Evolutionary conservation across 1,139 yeast genomes (phyloP), one percentile per base, ranked within the genome.

Genomic region (Nakaseomyces delphensis): DNA sequence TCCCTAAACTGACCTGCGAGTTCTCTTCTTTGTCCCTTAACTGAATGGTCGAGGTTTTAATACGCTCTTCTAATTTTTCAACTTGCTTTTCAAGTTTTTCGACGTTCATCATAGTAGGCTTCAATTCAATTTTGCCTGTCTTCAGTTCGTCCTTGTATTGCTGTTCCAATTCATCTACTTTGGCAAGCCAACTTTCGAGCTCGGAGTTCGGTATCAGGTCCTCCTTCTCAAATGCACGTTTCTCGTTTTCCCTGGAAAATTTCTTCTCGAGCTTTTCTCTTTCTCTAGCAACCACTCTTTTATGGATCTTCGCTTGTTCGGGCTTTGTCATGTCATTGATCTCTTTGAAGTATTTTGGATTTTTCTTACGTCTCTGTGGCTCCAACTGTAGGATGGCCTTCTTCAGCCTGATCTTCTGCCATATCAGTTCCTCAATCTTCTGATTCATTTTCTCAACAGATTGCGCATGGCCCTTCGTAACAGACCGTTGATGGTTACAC

Each of bases 401-500:
- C 67, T 85, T 85, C 39, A 73, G 60, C 50, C 95, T 71, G 45
- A 80, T 75, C 62, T 80, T 83, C 57, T 83, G 87, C 95, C 96
- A 89, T 45, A 76, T 63, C 64, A 85, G 69, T 66, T 87, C 96
- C 54, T 77, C 74, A 46, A 89, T 74, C 55, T 73, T 79, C 44
- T 83, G 95, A 49, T 70, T 76, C 43, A 86, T 85, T 60, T 80
- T 85, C 50, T 79, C 86, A 43, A 89, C 84, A 5, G 87, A 71
- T 16, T 76, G 74, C 32, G 84, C 91, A 59, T 89, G 96, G 6
- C 77, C 77, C 60, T 86, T 87, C 45, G 89, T 77, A 15, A 87
- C 89, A 20, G 95, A 77, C 65, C 96, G 80, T 71, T 89, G 97
- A 73, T 89, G 97, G 72, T 89, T 89, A 83, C 97, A 89, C 56